Conservation (phyloP, 2,329 filamentous ascomycete genomes). For the Macrophomina pseudophaseolina region DNA sequence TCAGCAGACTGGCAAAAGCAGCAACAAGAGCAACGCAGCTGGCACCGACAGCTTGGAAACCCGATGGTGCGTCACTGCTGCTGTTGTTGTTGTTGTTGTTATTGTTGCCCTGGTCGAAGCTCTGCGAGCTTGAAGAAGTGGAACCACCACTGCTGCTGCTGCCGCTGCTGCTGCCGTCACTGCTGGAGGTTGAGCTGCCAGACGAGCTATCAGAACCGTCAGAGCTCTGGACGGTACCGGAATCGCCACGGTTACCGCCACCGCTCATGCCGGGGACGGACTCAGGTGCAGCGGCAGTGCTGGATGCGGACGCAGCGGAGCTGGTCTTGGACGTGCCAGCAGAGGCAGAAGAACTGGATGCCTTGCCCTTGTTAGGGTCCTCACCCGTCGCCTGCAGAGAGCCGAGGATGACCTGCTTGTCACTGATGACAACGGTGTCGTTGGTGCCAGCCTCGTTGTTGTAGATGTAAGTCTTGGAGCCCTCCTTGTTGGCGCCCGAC, state of each 20-base stretch:
- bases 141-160: conserved; percentile 33
- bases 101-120: conserved; percentile 30
- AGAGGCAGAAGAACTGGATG: conserved; percentile 31
- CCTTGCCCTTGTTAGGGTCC: conserved; percentile 46
- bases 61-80: conserved; percentile 36
- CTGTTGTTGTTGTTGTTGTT: conserved; percentile 29
- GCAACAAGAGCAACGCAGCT: conserved; percentile 41
- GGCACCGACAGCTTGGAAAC: conserved; percentile 36
- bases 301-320: conserved; percentile 27
- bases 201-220: conserved; percentile 25
- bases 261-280: conserved; percentile 63
- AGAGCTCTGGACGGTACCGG: conserved; percentile 26
- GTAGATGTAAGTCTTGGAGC: conserved; percentile 74
- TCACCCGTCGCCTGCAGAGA: conserved; percentile 81
- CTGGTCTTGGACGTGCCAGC: conserved; percentile 33
- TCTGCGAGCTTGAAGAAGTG: conserved; percentile 29
- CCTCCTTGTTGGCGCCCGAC: conserved; percentile 65
- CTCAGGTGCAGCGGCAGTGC: conserved; percentile 37
- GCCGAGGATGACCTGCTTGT: conserved; percentile 76
- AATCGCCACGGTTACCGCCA: conserved; percentile 50
- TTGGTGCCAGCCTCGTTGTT: conserved; percentile 70
- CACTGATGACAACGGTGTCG: conserved; percentile 74
- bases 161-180: conserved; percentile 28
- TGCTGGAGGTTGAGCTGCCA: conserved; percentile 28
- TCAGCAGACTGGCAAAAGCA: conserved; percentile 39